Evolutionary conservation across 805 yeast genomes (phyloP).

Genomic region (Starmerella sp.): DNA sequence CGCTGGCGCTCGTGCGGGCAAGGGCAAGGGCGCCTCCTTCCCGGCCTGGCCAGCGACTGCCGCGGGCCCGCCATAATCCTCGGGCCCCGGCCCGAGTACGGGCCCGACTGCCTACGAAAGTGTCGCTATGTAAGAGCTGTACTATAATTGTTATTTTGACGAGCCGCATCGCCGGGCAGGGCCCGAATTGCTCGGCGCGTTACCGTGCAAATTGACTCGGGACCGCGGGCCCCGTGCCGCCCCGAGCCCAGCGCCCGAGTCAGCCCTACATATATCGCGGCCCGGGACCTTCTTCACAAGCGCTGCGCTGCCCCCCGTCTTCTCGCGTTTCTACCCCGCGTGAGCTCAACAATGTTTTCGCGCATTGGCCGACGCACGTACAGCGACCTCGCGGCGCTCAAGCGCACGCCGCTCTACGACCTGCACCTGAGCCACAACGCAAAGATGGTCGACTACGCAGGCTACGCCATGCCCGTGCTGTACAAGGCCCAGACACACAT

Average conservation of each 20-base stretch:
- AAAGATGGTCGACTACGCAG: constrained; percentile 92
- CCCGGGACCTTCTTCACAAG: neutral
- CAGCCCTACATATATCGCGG: neutral
- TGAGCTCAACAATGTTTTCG: neutral
- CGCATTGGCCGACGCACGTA: constrained; percentile 5
- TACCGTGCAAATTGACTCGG: neutral
- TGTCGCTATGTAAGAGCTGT: neutral
- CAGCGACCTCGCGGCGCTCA: constrained; percentile 10
- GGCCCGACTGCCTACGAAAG: neutral
- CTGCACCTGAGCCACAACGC: constrained; percentile 71
- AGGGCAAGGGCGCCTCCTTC: neutral
- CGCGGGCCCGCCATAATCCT: neutral
- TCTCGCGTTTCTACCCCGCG: no score
- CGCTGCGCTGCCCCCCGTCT: no score
- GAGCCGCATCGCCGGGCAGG: no score
- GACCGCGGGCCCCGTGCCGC: neutral
- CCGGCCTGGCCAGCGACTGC: no score
- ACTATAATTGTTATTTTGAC: neutral
- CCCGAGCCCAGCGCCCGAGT: constrained; percentile 2
- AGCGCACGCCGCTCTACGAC: constrained; percentile 65
- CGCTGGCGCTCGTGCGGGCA: neutral
- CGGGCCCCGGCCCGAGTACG: neutral
- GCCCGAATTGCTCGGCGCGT: neutral
- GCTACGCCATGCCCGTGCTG: constrained; percentile 89
- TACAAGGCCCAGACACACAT: constrained; percentile 78